phyloP scores from a whole-genome alignment of 768 basidiomycete species.

The Trichaptum fuscoviolaceum region DNA sequence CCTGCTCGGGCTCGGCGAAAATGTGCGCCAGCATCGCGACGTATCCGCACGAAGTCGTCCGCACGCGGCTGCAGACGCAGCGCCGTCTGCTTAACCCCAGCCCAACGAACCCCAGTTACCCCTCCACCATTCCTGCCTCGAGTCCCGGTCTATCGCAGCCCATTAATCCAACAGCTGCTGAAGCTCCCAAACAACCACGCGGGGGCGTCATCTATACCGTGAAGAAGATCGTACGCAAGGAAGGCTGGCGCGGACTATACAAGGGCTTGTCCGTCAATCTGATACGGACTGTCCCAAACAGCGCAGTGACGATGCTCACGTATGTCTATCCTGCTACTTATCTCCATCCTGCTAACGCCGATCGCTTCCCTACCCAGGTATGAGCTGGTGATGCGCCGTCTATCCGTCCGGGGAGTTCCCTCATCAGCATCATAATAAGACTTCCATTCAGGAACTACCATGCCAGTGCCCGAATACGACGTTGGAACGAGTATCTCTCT shows the following conservation, averaged over 20 bases:
- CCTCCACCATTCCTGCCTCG: constrained; percentile 38
- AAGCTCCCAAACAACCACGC: constrained; percentile 42
- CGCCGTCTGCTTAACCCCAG: constrained; percentile 48
- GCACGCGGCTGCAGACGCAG: constrained; percentile 94
- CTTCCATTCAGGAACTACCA: background rate
- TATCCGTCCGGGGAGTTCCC: constrained; percentile 1
- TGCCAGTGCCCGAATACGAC: background rate
- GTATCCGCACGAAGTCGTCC: constrained; percentile 97
- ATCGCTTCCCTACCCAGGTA: constrained; percentile 26
- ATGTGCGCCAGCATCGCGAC: constrained; percentile 95
- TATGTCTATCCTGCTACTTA: constrained; percentile 32
- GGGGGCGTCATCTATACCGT: constrained; percentile 74
- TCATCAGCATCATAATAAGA: background rate
- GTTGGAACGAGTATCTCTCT: background rate
- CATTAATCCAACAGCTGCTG: constrained; percentile 1
- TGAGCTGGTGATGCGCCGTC: constrained; percentile 34
- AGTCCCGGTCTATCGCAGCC: constrained; percentile 47
- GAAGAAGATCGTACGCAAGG: constrained; percentile 65
- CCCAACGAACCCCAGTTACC: background rate
- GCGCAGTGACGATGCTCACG: constrained; percentile 94
- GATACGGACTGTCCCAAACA: constrained; percentile 91
- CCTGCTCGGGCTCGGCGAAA: constrained; percentile 90
- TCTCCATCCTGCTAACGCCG: constrained; percentile 8
- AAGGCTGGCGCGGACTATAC: constrained; percentile 89
- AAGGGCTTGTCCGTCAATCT: constrained; percentile 93